Conservation (phyloP, 257 asterid genomes). For the Verbena officinalis region DNA sequence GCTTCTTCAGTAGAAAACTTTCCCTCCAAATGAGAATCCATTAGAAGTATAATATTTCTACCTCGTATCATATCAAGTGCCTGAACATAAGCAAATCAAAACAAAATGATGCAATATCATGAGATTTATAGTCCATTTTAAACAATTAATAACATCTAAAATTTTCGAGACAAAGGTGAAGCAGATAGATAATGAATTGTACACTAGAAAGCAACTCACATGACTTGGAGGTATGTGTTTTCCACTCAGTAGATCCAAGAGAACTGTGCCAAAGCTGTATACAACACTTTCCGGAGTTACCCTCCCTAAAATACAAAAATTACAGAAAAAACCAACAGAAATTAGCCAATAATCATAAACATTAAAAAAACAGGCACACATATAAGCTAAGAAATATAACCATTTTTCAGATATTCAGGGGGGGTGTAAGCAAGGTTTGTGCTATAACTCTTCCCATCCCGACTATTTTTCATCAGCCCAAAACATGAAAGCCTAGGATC, state of each 20-base stretch:
- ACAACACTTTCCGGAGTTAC: slow-evolving; percentile 87
- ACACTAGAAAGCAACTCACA: slow-evolving; percentile 56
- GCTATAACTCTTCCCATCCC: slow-evolving; percentile 83
- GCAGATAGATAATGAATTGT: no score
- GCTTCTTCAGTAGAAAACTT: slow-evolving; percentile 88
- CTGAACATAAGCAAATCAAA: slow-evolving; percentile 39
- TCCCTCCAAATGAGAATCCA: slow-evolving; percentile 96
- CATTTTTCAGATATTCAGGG: slow-evolving; percentile 71
- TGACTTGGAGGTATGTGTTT: slow-evolving; percentile 96
- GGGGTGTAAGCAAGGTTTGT: slow-evolving; percentile 83
- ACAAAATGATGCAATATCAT: slow-evolving; percentile 6
- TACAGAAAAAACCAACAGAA: slow-evolving; percentile 13
- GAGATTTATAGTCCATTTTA: no score
- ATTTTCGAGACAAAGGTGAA: not conserved
- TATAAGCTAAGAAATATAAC: slow-evolving; percentile 33
- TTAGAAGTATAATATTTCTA: slow-evolving; percentile 71
- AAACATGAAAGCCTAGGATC: slow-evolving; percentile 84
- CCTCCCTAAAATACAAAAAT: slow-evolving; percentile 54
- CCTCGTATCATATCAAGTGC: slow-evolving; percentile 95
- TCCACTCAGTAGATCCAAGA: slow-evolving; percentile 90
- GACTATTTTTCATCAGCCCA: slow-evolving; percentile 75
- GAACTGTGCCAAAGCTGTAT: slow-evolving; percentile 87
- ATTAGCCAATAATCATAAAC: not conserved
- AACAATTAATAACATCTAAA: no score
- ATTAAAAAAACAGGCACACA: slow-evolving; percentile 14